Evolutionary conservation across 106 monocot species (phyloP).

Genomic region (Acorus calamus): DNA sequence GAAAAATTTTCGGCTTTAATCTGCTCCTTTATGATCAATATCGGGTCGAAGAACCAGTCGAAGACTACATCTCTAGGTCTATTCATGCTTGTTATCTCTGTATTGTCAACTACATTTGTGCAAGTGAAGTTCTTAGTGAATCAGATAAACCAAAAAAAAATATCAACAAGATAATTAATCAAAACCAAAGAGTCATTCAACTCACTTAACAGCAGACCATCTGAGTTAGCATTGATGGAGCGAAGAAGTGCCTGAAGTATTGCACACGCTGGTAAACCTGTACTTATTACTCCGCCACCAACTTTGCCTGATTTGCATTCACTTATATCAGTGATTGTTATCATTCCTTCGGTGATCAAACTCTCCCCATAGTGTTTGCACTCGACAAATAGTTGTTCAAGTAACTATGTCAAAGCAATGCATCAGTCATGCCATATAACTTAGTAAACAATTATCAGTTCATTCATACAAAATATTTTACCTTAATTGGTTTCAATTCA

Average conservation of each 20-base stretch:
- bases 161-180: too few species aligned
- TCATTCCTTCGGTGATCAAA: conserved; percentile 45
- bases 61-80: conserved; percentile 66
- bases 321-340: conserved; percentile 39
- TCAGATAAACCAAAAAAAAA: too few species aligned
- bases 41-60: conserved; percentile 89
- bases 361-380: conserved; percentile 36
- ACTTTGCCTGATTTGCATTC: conserved; percentile 34
- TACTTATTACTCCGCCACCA: conserved; percentile 21
- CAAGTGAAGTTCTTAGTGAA: neutral
- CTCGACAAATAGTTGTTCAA: conserved; percentile 45
- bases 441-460: neutral
- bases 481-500: conserved; percentile 89
- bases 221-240: conserved; percentile 35
- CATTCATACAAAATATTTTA: conserved; percentile 11
- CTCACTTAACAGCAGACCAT: conserved; percentile 52
- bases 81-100: conserved; percentile 60
- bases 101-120: conserved; percentile 18
- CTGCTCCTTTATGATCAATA: conserved; percentile 84
- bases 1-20: conserved; percentile 56
- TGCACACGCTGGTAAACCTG: conserved; percentile 65
- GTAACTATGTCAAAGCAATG: conserved; percentile 24
- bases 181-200: neutral
- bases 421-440: neutral
- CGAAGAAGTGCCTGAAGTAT: conserved; percentile 47